Evolutionary conservation across 169 alveolate species (phyloP).

Genomic region (Plasmodium coatneyi): DNA sequence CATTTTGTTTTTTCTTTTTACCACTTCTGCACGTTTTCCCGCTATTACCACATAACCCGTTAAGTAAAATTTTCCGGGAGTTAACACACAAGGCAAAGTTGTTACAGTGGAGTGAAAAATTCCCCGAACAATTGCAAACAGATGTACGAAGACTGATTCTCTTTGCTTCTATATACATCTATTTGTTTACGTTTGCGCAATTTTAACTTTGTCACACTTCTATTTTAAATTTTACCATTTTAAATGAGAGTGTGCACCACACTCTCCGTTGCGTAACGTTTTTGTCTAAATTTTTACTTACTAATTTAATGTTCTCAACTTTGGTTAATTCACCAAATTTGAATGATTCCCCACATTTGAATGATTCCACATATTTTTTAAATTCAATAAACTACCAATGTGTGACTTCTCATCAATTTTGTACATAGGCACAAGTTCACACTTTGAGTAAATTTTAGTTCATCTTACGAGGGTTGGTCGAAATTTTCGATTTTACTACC

Average conservation of each 20-base stretch:
- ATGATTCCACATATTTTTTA: background rate
- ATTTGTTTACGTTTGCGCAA: background rate
- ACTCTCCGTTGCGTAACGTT: background rate
- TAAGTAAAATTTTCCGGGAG: background rate
- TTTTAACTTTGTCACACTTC: background rate
- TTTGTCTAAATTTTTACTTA: background rate
- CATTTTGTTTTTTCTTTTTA: constrained; percentile 2
- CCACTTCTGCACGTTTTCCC: background rate
- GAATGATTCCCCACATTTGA: background rate
- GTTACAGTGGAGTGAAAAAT: background rate
- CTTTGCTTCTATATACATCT: background rate
- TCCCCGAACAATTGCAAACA: background rate
- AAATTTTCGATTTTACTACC: background rate
- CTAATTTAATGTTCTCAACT: background rate
- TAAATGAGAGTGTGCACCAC: background rate
- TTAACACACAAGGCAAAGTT: background rate
- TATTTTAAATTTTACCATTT: background rate
- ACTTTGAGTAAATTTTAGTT: background rate
- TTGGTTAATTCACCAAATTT: background rate
- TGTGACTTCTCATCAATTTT: background rate
- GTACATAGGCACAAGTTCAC: background rate
- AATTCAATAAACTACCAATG: background rate
- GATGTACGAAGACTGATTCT: background rate
- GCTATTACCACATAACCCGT: background rate
- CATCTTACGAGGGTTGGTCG: background rate